Percentiles rank a stretch among this genome's conserved stretches.
phyloP scores from a whole-genome alignment of 2,329 filamentous ascomycete genomes.

The Xylariales sp. region DNA sequence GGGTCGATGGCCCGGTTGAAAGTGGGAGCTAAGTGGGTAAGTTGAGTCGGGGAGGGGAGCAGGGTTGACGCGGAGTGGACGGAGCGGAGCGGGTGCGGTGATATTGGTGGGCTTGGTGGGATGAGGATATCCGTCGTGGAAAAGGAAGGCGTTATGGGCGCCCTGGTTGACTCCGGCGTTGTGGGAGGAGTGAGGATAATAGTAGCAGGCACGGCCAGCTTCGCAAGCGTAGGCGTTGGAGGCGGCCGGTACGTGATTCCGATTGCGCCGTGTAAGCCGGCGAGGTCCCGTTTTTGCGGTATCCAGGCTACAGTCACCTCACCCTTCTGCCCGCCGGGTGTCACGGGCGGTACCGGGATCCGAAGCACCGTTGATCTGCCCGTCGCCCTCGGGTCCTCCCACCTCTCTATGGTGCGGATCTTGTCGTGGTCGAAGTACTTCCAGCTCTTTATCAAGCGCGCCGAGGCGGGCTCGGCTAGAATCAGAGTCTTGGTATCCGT shows the following conservation, averaged over 20 bases:
- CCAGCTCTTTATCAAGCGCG: conserved; percentile 62
- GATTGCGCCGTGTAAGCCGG: conserved; percentile 60
- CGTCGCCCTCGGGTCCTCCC: conserved; percentile 36
- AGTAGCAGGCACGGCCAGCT: not conserved
- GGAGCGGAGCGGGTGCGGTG: conserved; percentile 30
- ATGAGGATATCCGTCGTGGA: conserved; percentile 18
- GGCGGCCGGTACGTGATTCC: conserved; percentile 69
- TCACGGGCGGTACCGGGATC: conserved; percentile 49
- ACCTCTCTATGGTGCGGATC: conserved; percentile 39
- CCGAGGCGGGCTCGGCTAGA: conserved; percentile 60
- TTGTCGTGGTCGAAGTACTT: conserved; percentile 57
- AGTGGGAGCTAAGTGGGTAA: conserved; percentile 3
- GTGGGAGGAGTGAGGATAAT: conserved; percentile 26
- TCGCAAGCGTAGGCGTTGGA: conserved; percentile 17
- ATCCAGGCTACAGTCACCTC: conserved; percentile 70
- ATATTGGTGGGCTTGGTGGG: conserved; percentile 32
- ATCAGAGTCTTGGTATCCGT: conserved; percentile 54
- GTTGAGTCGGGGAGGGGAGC: conserved; percentile 19
- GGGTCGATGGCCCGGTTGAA: not conserved
- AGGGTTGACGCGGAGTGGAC: conserved; percentile 31
- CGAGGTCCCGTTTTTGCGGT: conserved; percentile 54
- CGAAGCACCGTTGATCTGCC: conserved; percentile 31
- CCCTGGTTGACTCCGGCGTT: conserved; percentile 23
- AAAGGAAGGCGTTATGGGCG: conserved; percentile 4
- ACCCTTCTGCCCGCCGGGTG: conserved; percentile 49